Conservation (phyloP, 106 monocot species). For the Dendrobium officinale region DNA sequence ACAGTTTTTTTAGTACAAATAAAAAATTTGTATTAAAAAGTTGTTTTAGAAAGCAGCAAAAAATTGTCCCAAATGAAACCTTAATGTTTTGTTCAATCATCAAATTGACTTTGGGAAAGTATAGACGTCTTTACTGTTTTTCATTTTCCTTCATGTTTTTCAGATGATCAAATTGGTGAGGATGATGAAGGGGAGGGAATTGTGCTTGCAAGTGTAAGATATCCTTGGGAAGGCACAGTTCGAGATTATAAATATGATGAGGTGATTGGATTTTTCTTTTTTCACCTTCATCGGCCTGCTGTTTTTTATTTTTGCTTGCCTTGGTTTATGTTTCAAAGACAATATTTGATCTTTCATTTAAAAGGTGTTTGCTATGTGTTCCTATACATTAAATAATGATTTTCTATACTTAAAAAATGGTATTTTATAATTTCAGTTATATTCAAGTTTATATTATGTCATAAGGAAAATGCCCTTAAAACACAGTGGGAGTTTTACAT, state of each 20-base stretch:
- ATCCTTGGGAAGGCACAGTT: conserved; percentile 86
- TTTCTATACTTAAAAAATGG: not conserved
- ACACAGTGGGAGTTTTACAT: not conserved
- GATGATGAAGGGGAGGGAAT: conserved; percentile 75
- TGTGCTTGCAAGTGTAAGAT: conserved; percentile 26
- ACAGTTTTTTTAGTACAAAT: not conserved
- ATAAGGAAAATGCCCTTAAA: not conserved
- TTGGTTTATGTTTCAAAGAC: too few species aligned
- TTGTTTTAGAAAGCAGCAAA: too few species aligned
- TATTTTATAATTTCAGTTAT: not conserved
- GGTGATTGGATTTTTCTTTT: conserved; percentile 19
- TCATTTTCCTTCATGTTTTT: not conserved
- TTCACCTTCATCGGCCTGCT: too few species aligned
- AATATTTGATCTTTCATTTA: too few species aligned
- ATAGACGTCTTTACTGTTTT: not conserved
- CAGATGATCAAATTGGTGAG: conserved; percentile 50
- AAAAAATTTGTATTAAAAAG: too few species aligned
- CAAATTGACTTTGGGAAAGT: not conserved
- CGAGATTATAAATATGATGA: conserved; percentile 88
- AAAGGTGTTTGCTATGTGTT: not conserved
- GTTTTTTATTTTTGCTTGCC: too few species aligned
- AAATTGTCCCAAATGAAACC: too few species aligned
- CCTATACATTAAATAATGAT: not conserved
- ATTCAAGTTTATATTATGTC: not conserved
- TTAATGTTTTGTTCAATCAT: not conserved